These are phyloP conservation scores for Monascus purpureus DNA, from an alignment of 495 filamentous ascomycete genomes.

Conservation along the genomic window DNA sequence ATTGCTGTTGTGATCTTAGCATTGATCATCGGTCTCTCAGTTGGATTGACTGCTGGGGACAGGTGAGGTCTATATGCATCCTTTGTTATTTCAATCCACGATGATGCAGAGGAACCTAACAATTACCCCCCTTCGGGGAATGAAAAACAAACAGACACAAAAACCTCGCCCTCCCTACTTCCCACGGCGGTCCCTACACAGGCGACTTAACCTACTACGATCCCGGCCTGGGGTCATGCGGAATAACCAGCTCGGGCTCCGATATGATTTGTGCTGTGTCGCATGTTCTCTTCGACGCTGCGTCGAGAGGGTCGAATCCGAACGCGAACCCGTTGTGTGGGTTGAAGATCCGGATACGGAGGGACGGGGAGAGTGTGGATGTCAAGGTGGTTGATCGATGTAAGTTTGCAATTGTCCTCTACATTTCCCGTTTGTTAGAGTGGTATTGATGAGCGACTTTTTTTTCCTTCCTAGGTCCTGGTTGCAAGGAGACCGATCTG, in stretches of 20 bases:
- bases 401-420: slow-evolving; percentile 7
- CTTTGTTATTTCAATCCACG: slow-evolving; percentile 1
- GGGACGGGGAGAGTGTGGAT: slow-evolving; percentile 42
- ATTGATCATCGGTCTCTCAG: slow-evolving; percentile 40
- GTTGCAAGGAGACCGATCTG: slow-evolving; percentile 49
- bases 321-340: slow-evolving; percentile 63
- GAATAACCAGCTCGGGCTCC: slow-evolving; percentile 32
- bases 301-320: slow-evolving; percentile 39
- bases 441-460: too few species aligned
- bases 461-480: slow-evolving; percentile 26
- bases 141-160: slow-evolving; percentile 5
- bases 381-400: slow-evolving; percentile 67
- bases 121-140: not conserved
- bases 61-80: slow-evolving; percentile 7
- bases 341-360: slow-evolving; percentile 40
- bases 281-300: slow-evolving; percentile 52
- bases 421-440: not conserved
- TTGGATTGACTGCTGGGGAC: slow-evolving; percentile 28
- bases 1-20: slow-evolving; percentile 25
- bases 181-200: slow-evolving; percentile 32
- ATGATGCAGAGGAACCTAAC: slow-evolving; percentile 4
- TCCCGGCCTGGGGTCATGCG: slow-evolving; percentile 59
- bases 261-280: slow-evolving; percentile 55
- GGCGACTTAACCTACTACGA: slow-evolving; percentile 63
- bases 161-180: slow-evolving; percentile 43